Percentiles rank a stretch among this genome's conserved stretches.
Evolutionary conservation across 2,329 filamentous ascomycete species (phyloP).

Genomic region (Colletotrichum cordylinicola): DNA sequence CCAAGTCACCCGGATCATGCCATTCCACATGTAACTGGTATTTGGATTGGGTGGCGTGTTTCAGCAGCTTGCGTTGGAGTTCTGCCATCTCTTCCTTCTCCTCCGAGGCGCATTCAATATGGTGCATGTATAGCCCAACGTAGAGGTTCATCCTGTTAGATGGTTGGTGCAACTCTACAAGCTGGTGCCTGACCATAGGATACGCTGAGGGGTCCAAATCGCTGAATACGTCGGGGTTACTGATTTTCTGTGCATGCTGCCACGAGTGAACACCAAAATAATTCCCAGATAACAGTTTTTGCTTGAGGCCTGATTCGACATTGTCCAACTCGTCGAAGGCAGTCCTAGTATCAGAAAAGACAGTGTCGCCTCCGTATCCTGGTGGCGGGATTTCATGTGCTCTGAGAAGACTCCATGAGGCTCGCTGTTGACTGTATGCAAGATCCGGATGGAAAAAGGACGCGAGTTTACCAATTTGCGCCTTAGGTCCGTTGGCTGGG

Average conservation of each 20-base stretch:
- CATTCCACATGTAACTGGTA: constrained; percentile 52
- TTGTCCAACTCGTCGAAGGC: constrained; percentile 52
- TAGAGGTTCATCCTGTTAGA: constrained; percentile 58
- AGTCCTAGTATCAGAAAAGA: constrained; percentile 58
- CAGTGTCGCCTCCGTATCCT: constrained; percentile 53
- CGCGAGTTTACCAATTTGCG: constrained; percentile 49
- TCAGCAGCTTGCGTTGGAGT: constrained; percentile 44
- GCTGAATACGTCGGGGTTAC: constrained; percentile 51
- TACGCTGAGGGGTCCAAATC: constrained; percentile 44
- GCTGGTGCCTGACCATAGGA: constrained; percentile 48
- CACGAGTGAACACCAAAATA: constrained; percentile 56
- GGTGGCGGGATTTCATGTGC: constrained; percentile 54
- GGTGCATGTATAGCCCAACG: constrained; percentile 57
- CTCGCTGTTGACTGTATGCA: constrained; percentile 60
- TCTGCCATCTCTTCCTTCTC: constrained; percentile 37
- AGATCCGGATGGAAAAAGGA: constrained; percentile 59
- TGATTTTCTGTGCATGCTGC: constrained; percentile 56
- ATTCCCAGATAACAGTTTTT: constrained; percentile 39
- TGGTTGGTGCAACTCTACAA: constrained; percentile 57
- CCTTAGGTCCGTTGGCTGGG: constrained; percentile 30
- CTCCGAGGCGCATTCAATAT: constrained; percentile 46
- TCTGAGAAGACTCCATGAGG: constrained; percentile 55
- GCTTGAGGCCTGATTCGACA: constrained; percentile 28
- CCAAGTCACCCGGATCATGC: constrained; percentile 53
- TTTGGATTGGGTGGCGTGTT: constrained; percentile 51